Evolutionary conservation across 805 yeast species (phyloP).

Genomic region (Priceomyces medius): DNA sequence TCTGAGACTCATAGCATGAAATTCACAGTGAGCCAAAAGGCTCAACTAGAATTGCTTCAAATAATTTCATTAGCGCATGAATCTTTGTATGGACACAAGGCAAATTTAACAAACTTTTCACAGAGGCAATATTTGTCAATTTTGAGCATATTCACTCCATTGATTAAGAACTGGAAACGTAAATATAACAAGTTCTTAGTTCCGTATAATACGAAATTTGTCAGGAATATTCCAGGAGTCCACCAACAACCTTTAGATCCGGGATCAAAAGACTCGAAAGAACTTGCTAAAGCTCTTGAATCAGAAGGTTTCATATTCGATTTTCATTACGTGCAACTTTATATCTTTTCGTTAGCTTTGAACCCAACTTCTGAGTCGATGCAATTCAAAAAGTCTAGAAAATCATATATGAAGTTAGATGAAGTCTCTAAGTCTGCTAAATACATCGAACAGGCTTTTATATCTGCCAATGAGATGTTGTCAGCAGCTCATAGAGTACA

Average conservation of each 20-base stretch:
- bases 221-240: slow-evolving; percentile 26
- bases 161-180: slow-evolving; percentile 74
- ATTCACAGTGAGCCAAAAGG: slow-evolving; percentile 65
- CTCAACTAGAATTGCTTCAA: slow-evolving; percentile 75
- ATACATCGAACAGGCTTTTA: slow-evolving; percentile 78
- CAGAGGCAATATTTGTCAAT: slow-evolving; percentile 70
- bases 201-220: slow-evolving; percentile 44
- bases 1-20: slow-evolving; percentile 35
- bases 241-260: slow-evolving; percentile 23
- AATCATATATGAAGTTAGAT: slow-evolving; percentile 50
- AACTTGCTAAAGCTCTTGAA: slow-evolving; percentile 48
- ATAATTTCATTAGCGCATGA: slow-evolving; percentile 83
- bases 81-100: slow-evolving; percentile 68
- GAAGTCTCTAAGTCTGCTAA: slow-evolving; percentile 72
- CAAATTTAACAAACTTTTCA: slow-evolving; percentile 49
- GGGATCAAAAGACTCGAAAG: slow-evolving; percentile 36
- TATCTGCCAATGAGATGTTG: slow-evolving; percentile 78
- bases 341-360: slow-evolving; percentile 80
- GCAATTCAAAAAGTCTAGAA: slow-evolving; percentile 16
- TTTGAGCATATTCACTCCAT: slow-evolving; percentile 69
- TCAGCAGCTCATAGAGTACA: slow-evolving; percentile 70
- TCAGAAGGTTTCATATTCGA: slow-evolving; percentile 76
- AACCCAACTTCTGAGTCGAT: slow-evolving; percentile 34
- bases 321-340: slow-evolving; percentile 78
- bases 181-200: slow-evolving; percentile 57